These are phyloP conservation scores for Crithidia acanthocephali DNA, from an alignment of 208 protist species.

Conservation along the genomic window DNA sequence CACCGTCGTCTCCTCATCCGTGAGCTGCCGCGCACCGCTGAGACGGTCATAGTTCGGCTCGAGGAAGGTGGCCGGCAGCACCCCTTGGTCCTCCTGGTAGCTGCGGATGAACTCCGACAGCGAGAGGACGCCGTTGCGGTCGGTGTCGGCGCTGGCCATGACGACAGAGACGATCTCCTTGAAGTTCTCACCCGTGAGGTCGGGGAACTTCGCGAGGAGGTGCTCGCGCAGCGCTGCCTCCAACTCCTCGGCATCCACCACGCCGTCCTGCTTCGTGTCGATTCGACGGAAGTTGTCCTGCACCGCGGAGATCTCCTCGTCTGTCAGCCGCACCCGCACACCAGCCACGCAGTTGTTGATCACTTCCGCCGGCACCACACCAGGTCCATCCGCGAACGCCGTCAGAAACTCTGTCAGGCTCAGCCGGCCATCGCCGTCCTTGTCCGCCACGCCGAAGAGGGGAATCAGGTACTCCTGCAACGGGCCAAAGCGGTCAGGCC, in stretches of 20 bases:
- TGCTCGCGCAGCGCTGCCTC: conserved; percentile 53
- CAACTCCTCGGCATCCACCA: conserved; percentile 74
- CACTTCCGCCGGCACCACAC: conserved; percentile 87
- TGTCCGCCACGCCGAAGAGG: conserved; percentile 80
- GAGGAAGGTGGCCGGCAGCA: conserved; percentile 81
- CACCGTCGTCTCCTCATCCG: conserved; percentile 64
- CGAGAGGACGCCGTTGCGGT: conserved; percentile 70
- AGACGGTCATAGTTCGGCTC: conserved; percentile 22
- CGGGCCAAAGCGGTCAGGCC: conserved; percentile 50
- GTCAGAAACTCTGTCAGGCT: conserved; percentile 79
- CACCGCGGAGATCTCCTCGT: conserved; percentile 77
- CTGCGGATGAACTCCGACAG: conserved; percentile 88
- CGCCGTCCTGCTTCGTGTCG: conserved; percentile 75
- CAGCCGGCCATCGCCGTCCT: conserved; percentile 64
- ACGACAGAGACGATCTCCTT: conserved; percentile 78
- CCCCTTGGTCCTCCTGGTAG: conserved; percentile 88
- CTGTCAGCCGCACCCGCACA: conserved; percentile 77
- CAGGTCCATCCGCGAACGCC: conserved; percentile 76
- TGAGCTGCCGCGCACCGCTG: conserved; percentile 43
- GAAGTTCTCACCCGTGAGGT: conserved; percentile 67
- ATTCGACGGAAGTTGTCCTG: conserved; percentile 79
- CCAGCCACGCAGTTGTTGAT: conserved; percentile 77
- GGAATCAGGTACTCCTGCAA: conserved; percentile 67
- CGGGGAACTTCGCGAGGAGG: conserved; percentile 60
- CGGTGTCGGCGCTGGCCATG: conserved; percentile 73